Evolutionary conservation across 2,329 filamentous ascomycete species (phyloP), one percentile per base, ranked within the genome.

Genomic region (Sarocladium brachiariae): DNA sequence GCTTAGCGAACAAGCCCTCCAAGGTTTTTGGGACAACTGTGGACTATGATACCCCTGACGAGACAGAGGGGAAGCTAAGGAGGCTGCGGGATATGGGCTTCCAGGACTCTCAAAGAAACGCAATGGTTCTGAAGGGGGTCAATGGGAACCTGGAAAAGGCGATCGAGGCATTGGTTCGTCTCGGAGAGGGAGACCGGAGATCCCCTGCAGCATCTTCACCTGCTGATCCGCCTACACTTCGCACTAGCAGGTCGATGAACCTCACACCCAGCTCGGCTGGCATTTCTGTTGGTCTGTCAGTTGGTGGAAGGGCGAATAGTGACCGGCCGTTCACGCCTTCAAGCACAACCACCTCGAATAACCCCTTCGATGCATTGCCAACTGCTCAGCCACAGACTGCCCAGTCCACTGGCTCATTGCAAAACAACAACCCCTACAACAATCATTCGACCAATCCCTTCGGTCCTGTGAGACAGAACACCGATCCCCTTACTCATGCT

Each of bases 61-160:
- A 83, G 52, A 76, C 84, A 50, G 89, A 95, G 38, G 75, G 78
- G 47, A 97, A 97, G 65, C 68, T 97, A 63, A 74, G 75, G 2
- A 83, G 81, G 49, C 70, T 99, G 52, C 80, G 83, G 51, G 90
- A 96, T 51, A 95, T 97, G 90, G 93, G 93, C 0, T 99, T 99
- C 60, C 74, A 72, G 3, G 90, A 99, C 63, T 83, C 86, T 37
- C 87, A 86, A 58, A 81, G 87, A 53, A 97, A 96, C 61, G 76
- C 81, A 4, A 82, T 86, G 49, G 83, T 96, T 23, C 71, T 99
- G 16, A 91, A 90, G 63, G 86, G 87, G 2, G 77, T 95, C 25
- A 84, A 86, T 61, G 91, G 92, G 3, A 91, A 93, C 61, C 63
- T 99, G 52, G 89, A 96, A 58, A 86, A 82, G 65, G 83, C 92